phyloP scores from a whole-genome alignment of 2,329 filamentous ascomycete species.

The Fusarium nygamai region DNA sequence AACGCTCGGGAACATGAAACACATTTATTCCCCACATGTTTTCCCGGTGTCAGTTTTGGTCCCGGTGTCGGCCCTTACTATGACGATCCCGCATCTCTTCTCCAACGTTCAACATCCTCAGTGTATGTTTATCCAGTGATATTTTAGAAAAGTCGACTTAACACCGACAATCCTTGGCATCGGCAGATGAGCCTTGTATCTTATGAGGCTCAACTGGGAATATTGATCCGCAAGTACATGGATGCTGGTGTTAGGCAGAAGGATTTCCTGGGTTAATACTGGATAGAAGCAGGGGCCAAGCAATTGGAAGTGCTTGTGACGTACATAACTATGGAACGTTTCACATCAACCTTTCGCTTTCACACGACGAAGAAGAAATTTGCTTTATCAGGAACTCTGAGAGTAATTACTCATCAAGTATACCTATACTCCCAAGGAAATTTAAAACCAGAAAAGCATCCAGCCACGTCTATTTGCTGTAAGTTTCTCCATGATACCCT shows the following conservation, averaged over 20 bases:
- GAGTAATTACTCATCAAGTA: not conserved
- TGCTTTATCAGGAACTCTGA: not conserved
- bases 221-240: not conserved
- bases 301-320: not conserved
- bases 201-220: not conserved
- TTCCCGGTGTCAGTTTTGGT: not conserved
- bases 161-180: not conserved
- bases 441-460: not conserved
- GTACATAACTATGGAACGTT: not conserved
- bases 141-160: not conserved
- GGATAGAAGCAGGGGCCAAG: not conserved
- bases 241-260: not conserved
- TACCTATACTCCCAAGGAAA: not conserved
- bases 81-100: not conserved
- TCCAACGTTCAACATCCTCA: not conserved
- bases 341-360: not conserved
- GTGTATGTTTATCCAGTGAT: not conserved
- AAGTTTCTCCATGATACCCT: not conserved
- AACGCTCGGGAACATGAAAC: not conserved
- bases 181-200: not conserved
- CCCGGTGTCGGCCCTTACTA: not conserved
- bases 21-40: not conserved
- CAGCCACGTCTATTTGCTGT: fast-evolving
- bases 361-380: not conserved
- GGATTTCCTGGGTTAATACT: not conserved